Base-by-base conservation (phyloP, 1,139 yeast genomes). In the Kurtzmaniella natalensis region DNA sequence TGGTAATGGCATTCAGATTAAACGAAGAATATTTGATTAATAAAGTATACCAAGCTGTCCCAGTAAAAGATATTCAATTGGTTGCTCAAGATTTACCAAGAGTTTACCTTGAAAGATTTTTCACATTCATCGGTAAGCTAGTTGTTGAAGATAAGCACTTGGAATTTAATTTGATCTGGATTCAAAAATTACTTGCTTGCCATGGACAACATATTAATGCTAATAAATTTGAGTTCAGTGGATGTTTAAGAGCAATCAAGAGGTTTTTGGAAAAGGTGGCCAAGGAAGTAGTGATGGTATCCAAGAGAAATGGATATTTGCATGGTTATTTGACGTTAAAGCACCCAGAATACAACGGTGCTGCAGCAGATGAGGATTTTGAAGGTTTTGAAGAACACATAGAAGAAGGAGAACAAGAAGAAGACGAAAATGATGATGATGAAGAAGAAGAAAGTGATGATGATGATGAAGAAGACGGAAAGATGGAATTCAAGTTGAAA, bases 1-100 rank as follows among this genome's bases (percentile, higher is more conserved):
- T 92, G 39, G 85, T 89, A 18, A 89, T 94, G 96, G 78, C 97
- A 1, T 89, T 92, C 71, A 72, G 99, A 56, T 70, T 94, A 41
- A 92, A 92, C 52, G 98, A 94, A 53, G 64, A 62, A 13, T 76
- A 81, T 49, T 64, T 92, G 37, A 77, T 89, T 24, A 82, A 81
- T 42, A 70, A 70, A 42, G 84, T 86, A 0, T 84, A 80, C 52
- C 96, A 88, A 51, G 51, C 72, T 5, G 69, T 89, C n/a, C 95
- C 95, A 2, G 53, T 75, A n/a, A 64, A 68, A 3, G 94, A 89
- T 50, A 76, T 92, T 29, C 65, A 71, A 21, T 58, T 92, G 37
- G 76, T 88, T 14, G 65, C 81, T 16, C 60, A 67, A 25, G 85
- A 76, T 36, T 55, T 92, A 24, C 98, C 98, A 0, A 68, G 65